Evolutionary conservation across 768 basidiomycete genomes (phyloP), one percentile per base, ranked within the genome.

Genomic region (Neoboletus magnificus): DNA sequence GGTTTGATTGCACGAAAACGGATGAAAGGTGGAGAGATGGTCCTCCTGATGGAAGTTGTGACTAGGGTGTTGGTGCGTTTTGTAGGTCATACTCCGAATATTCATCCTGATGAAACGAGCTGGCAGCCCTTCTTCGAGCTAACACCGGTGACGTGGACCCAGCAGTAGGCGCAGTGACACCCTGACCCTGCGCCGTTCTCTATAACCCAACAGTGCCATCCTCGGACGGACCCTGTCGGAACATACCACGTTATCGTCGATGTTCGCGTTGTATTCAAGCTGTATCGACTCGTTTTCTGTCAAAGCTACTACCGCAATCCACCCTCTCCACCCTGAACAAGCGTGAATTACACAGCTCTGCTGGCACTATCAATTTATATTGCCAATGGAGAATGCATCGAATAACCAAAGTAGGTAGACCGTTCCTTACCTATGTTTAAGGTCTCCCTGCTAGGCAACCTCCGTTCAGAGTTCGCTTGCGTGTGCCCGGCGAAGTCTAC

Each of bases 11-110:
- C 69, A 66, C 73, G 33, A 91, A 82, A 68, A 83, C 88, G 44
- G 87, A 90, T 61, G 87, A 92, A 76, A 77, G 95, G 64, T 98
- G 96, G 96, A 90, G 80, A 75, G 91, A 95, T 70, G 96, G 94
- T 1, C 90, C 91, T 23, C 62, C 70, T 5, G 92, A 98, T 71
- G 93, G 93, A 18, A 84, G 87, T 43, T 98, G 95, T 68, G 93
- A 95, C 77, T 94, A 71, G 59, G 42, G 11, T 30, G 16, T n/a
- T 22, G 30, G 64, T 68, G 50, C 54, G 60, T 46, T 48, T 18
- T 15, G 27, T 32, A 37, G 18, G 20, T 27, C 8, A n/a, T 27
- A 10, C 22, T 18, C 33, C 0, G 20, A 50, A 32, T 30, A 20
- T 9, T 33, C 33, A 15, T 42, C 16, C n/a, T 63, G 1, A 59